phyloP scores from a whole-genome alignment of 2,329 filamentous ascomycete genomes.

The Colletotrichum sp. region DNA sequence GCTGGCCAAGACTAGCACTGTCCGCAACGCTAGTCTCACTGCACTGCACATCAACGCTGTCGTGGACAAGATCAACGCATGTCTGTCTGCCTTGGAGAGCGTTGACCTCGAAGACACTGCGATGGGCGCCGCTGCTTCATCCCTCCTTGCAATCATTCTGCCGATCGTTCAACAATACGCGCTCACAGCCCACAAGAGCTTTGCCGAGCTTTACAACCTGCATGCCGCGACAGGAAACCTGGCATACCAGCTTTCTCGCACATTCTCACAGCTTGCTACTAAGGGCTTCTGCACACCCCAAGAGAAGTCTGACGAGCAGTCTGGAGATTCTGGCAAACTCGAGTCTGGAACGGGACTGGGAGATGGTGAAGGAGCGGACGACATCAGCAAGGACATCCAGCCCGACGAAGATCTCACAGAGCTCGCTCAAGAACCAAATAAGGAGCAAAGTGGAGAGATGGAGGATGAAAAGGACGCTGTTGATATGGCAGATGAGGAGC shows the following conservation, averaged over 20 bases:
- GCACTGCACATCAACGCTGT: constrained; percentile 15
- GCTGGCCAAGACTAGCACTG: constrained; percentile 30
- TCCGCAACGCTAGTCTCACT: constrained; percentile 5
- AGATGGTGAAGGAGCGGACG: constrained; percentile 92
- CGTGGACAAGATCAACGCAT: constrained; percentile 7
- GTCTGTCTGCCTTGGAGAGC: constrained; percentile 25
- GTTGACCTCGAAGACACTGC: constrained; percentile 46
- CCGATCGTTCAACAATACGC: constrained; percentile 81
- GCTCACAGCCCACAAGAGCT: constrained; percentile 61
- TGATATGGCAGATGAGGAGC: constrained; percentile 91
- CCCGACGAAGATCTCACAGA: constrained; percentile 94
- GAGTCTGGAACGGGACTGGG: constrained; percentile 93
- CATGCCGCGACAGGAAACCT: constrained; percentile 78
- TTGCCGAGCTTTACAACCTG: constrained; percentile 64
- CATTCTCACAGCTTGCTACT: constrained; percentile 78
- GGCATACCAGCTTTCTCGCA: constrained; percentile 75
- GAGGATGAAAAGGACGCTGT: constrained; percentile 85
- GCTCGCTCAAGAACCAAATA: constrained; percentile 82
- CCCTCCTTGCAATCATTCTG: constrained; percentile 64
- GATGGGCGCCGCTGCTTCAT: constrained; percentile 51
- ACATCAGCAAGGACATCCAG: constrained; percentile 96
- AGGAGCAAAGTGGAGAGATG: constrained; percentile 68
- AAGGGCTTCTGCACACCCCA: constrained; percentile 92
- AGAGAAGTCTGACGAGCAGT: constrained; percentile 76
- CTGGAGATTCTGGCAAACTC: constrained; percentile 76